These are phyloP conservation scores for Cryptosporidium xiaoi DNA, from an alignment of 169 alveolate genomes.

Conservation along the genomic window DNA sequence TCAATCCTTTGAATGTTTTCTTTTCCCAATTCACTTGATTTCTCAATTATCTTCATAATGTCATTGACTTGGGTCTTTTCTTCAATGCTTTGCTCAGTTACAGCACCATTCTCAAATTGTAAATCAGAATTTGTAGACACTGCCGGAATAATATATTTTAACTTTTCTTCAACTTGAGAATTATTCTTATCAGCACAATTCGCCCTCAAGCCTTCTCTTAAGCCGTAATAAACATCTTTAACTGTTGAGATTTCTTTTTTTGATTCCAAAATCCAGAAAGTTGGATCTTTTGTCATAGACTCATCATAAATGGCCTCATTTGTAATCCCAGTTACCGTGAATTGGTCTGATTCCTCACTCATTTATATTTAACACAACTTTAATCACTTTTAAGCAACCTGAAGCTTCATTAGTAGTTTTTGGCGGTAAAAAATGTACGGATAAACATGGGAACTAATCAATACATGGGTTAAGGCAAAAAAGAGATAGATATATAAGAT, in stretches of 20 bases:
- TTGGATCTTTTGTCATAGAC: constrained; percentile 12
- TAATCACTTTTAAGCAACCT: no score
- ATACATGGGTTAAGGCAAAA: no score
- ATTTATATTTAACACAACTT: neutral
- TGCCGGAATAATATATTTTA: constrained; percentile 6
- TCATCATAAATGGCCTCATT: constrained; percentile 6
- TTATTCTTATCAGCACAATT: constrained; percentile 21
- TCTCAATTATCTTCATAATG: constrained; percentile 33
- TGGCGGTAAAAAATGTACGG: no score
- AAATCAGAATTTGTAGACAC: constrained; percentile 3
- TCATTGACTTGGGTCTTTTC: constrained; percentile 4
- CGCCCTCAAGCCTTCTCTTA: constrained; percentile 18
- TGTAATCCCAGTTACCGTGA: constrained; percentile 46
- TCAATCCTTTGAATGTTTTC: constrained; percentile 32
- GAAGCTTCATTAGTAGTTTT: no score
- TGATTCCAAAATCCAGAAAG: constrained; percentile 45
- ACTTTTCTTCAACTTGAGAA: constrained; percentile 1
- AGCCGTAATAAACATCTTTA: constrained; percentile 8
- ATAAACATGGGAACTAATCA: no score
- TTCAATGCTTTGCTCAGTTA: neutral
- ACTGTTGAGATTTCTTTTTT: constrained; percentile 29
- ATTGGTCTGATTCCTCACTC: constrained; percentile 20
- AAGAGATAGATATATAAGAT: no score
- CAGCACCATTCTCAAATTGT: neutral
- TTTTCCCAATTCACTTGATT: constrained; percentile 32